A percentile compares a stretch with the other conserved stretches of the same genome.
phyloP scores from a whole-genome alignment of 1,284 basidiomycete genomes.

The Ceratobasidium theobromae region DNA sequence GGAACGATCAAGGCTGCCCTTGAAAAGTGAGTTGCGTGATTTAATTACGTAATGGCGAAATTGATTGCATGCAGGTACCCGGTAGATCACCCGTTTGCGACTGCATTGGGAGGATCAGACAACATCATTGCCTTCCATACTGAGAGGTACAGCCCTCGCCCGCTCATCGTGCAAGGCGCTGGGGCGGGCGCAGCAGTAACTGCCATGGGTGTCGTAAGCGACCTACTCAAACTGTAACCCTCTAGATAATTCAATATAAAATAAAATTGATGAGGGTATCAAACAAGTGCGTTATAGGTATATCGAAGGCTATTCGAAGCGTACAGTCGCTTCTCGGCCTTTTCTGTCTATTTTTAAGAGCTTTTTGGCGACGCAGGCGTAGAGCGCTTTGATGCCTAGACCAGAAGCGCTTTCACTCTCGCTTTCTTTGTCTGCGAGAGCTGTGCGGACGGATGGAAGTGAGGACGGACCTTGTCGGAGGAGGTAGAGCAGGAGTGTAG shows the following conservation, averaged over 20 bases:
- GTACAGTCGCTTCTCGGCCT: constrained; percentile 29
- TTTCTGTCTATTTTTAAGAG: constrained; percentile 34
- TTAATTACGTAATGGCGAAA: constrained; percentile 37
- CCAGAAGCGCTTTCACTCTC: constrained; percentile 10
- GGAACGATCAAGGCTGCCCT: constrained; percentile 83
- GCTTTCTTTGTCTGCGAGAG: constrained; percentile 17
- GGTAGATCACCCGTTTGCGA: constrained; percentile 88
- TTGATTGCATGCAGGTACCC: constrained; percentile 64
- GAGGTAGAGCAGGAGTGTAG: constrained; percentile 27
- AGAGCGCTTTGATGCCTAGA: constrained; percentile 31
- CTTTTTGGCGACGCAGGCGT: constrained; percentile 34
- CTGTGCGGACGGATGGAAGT: constrained; percentile 28
- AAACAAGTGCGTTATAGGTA: not conserved
- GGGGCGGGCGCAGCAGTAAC: constrained; percentile 97
- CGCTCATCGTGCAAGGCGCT: constrained; percentile 91
- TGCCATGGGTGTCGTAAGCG: constrained; percentile 94
- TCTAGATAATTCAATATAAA: too few species aligned
- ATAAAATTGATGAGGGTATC: too few species aligned
- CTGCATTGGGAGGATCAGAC: constrained; percentile 92
- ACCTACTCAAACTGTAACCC: constrained; percentile 57
- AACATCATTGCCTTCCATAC: constrained; percentile 99
- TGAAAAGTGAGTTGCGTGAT: constrained; percentile 61
- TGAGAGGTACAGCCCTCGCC: constrained; percentile 78
- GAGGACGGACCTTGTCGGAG: constrained; percentile 25
- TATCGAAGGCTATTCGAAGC: constrained; percentile 25